Evolutionary conservation across 306 rosid species (phyloP).

Genomic region (Prunus davidiana): DNA sequence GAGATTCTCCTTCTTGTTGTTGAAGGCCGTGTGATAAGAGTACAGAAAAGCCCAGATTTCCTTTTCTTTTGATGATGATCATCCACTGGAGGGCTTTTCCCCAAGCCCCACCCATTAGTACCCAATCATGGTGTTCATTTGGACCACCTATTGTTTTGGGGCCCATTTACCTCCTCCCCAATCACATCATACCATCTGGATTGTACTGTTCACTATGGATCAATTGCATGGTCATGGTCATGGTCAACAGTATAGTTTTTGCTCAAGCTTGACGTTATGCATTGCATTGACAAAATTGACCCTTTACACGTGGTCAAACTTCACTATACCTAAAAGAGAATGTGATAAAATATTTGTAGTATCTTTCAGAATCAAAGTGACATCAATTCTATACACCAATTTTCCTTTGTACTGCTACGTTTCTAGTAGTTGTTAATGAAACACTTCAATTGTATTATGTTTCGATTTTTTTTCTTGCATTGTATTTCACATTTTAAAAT

Average conservation of each 20-base stretch:
- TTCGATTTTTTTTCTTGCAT: background rate
- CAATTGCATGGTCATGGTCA: background rate
- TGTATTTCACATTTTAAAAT: background rate
- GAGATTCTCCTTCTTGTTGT: background rate
- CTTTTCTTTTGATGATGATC: background rate
- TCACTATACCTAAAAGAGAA: no score
- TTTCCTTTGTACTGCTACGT: no score
- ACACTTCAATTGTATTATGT: background rate
- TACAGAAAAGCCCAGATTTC: background rate
- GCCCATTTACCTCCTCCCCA: background rate
- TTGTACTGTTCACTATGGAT: no score
- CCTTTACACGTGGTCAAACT: background rate
- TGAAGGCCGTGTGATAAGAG: background rate
- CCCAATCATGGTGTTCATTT: conserved; percentile 23
- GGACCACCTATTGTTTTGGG: background rate
- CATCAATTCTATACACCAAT: no score
- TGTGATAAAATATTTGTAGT: no score
- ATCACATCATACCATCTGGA: background rate
- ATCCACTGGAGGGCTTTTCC: background rate
- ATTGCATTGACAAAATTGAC: background rate
- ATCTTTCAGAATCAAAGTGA: no score
- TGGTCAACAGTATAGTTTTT: background rate
- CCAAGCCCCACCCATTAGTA: conserved; percentile 8
- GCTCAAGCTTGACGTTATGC: background rate
- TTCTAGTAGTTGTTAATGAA: background rate